phyloP scores from a whole-genome alignment of 2,329 filamentous ascomycete genomes.

The Ophiognomonia clavigignenti-juglandacearum region DNA sequence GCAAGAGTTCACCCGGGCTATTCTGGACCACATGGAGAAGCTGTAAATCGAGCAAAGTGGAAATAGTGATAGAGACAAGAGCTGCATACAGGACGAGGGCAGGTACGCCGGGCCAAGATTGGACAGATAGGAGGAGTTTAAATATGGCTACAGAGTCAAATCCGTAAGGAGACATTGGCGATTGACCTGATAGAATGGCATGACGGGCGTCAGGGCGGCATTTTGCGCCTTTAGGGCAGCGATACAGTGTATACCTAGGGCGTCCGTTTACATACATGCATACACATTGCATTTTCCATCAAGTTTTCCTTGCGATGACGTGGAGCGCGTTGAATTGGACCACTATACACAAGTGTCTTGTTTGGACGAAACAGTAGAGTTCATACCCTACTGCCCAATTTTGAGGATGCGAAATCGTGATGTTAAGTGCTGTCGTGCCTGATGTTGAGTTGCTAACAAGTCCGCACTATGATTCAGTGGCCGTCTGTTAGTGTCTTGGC shows the following conservation, averaged over 20 bases:
- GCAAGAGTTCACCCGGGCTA: constrained; percentile 90
- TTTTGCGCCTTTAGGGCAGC: constrained; percentile 13
- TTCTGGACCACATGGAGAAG: constrained; percentile 92
- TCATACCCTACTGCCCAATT: too few species aligned
- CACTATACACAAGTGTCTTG: background rate
- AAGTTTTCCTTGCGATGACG: background rate
- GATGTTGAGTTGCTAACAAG: background rate
- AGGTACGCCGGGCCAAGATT: background rate
- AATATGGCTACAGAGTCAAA: background rate
- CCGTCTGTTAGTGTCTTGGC: background rate
- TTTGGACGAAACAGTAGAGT: background rate
- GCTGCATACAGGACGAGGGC: background rate
- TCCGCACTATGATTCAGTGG: background rate
- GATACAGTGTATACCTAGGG: constrained; percentile 17
- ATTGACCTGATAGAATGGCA: constrained; percentile 7
- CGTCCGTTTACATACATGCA: constrained; percentile 12
- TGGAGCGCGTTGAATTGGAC: too few species aligned
- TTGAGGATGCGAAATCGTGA: too few species aligned
- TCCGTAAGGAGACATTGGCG: background rate
- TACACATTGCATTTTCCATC: constrained; percentile 9
- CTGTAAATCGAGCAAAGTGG: constrained; percentile 35
- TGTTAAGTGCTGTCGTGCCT: too few species aligned
- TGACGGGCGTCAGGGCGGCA: constrained; percentile 12
- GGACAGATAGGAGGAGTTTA: background rate
- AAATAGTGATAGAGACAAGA: background rate